Conservation (phyloP, 495 filamentous ascomycete species). For the Tuber umbilicatum region DNA sequence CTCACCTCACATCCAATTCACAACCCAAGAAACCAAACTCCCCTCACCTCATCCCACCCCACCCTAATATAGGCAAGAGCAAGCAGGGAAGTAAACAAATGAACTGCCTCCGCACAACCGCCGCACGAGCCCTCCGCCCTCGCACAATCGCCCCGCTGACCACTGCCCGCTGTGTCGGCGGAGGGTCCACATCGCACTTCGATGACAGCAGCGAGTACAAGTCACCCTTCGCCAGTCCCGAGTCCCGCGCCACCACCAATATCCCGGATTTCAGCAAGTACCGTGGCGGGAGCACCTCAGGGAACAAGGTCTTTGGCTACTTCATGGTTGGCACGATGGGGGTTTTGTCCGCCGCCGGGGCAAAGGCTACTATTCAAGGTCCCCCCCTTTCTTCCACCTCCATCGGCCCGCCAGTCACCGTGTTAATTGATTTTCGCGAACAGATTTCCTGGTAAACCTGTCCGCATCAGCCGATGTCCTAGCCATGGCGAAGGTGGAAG, state of each 20-base stretch:
- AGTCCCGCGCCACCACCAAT: slow-evolving; percentile 51
- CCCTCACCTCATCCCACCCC: not conserved
- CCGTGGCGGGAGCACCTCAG: slow-evolving; percentile 57
- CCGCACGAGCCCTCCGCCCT: slow-evolving; percentile 18
- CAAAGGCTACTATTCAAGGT: slow-evolving; percentile 97
- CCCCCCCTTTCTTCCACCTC: not conserved
- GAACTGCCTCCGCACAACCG: slow-evolving; percentile 36
- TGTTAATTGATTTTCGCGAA: slow-evolving; percentile 10
- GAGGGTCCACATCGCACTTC: slow-evolving; percentile 24
- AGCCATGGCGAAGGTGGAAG: slow-evolving; percentile 98
- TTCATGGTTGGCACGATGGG: slow-evolving; percentile 98
- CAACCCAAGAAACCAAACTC: not conserved
- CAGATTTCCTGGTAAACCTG: slow-evolving; percentile 99
- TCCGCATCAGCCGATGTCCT: slow-evolving; percentile 97
- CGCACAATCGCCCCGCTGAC: slow-evolving; percentile 28
- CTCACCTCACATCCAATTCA: not conserved
- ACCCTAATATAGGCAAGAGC: not conserved
- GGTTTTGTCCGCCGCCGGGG: slow-evolving; percentile 79
- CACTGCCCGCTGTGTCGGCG: slow-evolving; percentile 23
- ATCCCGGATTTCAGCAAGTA: slow-evolving; percentile 91
- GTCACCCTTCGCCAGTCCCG: slow-evolving; percentile 36
- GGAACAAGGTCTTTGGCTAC: slow-evolving; percentile 86
- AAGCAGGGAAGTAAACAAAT: slow-evolving; percentile 13
- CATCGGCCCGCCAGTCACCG: not conserved
- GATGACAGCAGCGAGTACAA: slow-evolving; percentile 34